Conservation (phyloP, 345 rosid species). For the Zanthoxylum bungeanum region DNA sequence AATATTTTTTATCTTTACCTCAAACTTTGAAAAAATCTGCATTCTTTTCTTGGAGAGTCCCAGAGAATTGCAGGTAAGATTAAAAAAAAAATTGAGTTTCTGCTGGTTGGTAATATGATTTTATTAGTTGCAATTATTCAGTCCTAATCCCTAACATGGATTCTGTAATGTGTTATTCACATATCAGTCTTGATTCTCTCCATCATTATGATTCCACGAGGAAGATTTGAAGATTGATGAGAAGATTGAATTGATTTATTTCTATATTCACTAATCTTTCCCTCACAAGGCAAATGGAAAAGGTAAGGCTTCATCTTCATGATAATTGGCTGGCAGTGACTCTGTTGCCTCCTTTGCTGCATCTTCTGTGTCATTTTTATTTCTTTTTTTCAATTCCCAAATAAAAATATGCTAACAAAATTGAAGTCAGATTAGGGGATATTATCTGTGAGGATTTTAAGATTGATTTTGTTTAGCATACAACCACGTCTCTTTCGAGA, state of each 20-base stretch:
- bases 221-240: constrained; percentile 12
- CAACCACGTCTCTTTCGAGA: neutral
- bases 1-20: constrained; percentile 52
- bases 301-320: constrained; percentile 13
- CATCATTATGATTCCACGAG: constrained; percentile 19
- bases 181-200: constrained; percentile 50
- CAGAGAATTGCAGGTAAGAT: constrained; percentile 76
- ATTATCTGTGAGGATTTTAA: neutral
- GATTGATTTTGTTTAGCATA: neutral
- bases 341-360: neutral
- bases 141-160: constrained; percentile 1
- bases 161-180: neutral
- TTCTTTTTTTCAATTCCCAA: neutral
- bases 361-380: neutral
- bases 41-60: constrained; percentile 61
- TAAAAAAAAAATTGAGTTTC: neutral
- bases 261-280: neutral
- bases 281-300: neutral
- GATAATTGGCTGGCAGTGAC: neutral
- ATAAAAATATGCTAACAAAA: neutral
- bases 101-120: neutral
- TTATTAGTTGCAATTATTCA: neutral
- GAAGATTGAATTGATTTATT: constrained; percentile 20
- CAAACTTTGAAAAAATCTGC: constrained; percentile 40
- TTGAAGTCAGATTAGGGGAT: neutral